Percentiles rank a stretch among this genome's conserved stretches.
Evolutionary conservation across 2,329 filamentous ascomycete species (phyloP).

Genomic region (Calycina herbarum): DNA sequence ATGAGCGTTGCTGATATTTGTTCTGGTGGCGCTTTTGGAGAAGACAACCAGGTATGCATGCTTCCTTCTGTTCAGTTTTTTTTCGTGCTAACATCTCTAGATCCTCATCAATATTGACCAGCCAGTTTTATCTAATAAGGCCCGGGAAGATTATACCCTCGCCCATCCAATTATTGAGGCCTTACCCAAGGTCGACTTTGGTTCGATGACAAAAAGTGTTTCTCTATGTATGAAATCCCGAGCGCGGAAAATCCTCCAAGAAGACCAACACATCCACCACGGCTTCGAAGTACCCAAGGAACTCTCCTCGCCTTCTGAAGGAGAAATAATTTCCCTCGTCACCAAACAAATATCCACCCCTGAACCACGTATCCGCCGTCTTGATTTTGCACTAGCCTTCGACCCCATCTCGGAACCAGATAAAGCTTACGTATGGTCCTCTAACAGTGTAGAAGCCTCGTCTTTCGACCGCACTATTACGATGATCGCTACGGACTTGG

Average conservation of each 20-base stretch:
- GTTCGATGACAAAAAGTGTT: conserved; percentile 26
- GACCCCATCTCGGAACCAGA: conserved; percentile 58
- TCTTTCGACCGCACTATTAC: conserved; percentile 72
- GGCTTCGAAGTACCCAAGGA: conserved; percentile 27
- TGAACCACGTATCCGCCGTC: conserved; percentile 43
- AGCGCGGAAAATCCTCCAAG: conserved; percentile 31
- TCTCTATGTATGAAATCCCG: conserved; percentile 34
- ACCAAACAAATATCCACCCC: conserved; percentile 18
- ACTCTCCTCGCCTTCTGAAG: conserved; percentile 29
- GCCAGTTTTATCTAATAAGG: conserved; percentile 44
- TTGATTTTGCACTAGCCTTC: conserved; percentile 59
- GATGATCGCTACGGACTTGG: conserved; percentile 73
- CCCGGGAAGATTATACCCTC: conserved; percentile 54
- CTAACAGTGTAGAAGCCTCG: conserved; percentile 61
- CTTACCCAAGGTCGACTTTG: conserved; percentile 37
- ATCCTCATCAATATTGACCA: conserved; percentile 29
- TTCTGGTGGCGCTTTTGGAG: conserved; percentile 31
- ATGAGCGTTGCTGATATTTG: conserved; percentile 68
- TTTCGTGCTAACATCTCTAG: conserved; percentile 23
- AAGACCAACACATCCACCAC: conserved; percentile 29
- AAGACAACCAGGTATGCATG: conserved; percentile 29
- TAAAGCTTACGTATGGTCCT: conserved; percentile 39
- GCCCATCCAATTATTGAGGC: conserved; percentile 54
- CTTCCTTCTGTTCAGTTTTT: neutral
- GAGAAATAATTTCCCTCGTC: conserved; percentile 29